Percentiles rank a stretch among this genome's conserved stretches.
Evolutionary conservation across 2,329 filamentous ascomycete species (phyloP).

Genomic region (Talaromyces sp.): DNA sequence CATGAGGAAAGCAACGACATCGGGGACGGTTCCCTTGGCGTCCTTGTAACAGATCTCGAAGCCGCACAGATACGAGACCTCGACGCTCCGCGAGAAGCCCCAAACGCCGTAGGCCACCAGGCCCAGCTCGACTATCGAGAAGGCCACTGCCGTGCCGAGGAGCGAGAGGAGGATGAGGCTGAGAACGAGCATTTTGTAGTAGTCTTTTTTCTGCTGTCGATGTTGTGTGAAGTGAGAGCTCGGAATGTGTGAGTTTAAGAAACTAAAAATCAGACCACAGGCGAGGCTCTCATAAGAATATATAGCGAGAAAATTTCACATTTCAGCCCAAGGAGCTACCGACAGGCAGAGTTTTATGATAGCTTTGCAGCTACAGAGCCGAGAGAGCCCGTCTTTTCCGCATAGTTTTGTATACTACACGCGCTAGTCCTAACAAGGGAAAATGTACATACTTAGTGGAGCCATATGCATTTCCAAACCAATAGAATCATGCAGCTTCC

Average conservation of each 20-base stretch:
- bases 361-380: too few relatives aligned
- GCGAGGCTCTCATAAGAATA: background rate
- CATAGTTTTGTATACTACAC: background rate
- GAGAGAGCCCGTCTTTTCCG: background rate
- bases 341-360: background rate
- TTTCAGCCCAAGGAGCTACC: background rate
- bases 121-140: conserved; percentile 24
- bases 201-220: background rate
- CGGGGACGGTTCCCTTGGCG: conserved; percentile 14
- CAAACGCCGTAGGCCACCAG: conserved; percentile 17
- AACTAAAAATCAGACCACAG: background rate
- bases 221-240: background rate
- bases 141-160: conserved; percentile 18
- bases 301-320: background rate
- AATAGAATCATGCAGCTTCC: background rate
- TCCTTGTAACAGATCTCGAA: conserved; percentile 10
- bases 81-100: conserved; percentile 2
- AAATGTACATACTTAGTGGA: background rate
- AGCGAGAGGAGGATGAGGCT: conserved; percentile 20
- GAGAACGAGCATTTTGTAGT: conserved; percentile 12
- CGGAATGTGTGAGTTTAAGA: background rate
- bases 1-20: conserved; percentile 18
- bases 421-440: background rate
- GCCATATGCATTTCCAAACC: background rate
- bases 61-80: background rate